phyloP scores from a whole-genome alignment of 305 asterid species.

The Fraxinus dipetala region DNA sequence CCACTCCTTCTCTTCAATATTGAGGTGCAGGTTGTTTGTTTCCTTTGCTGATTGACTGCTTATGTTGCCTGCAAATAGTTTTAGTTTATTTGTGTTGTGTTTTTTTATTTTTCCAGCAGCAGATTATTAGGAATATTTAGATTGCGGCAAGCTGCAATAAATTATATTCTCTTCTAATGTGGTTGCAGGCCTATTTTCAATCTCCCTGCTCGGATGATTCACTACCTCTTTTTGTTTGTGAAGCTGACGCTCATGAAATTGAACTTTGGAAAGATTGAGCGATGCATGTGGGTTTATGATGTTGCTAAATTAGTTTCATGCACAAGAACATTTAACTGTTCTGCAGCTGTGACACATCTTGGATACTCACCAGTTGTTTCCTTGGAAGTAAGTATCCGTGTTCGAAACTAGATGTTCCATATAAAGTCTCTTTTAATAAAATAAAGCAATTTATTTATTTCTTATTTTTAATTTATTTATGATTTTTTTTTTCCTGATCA shows the following conservation, averaged over 20 bases:
- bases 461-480: not conserved
- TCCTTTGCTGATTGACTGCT: conserved; percentile 10
- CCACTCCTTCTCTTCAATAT: not conserved
- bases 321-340: conserved; percentile 69
- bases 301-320: conserved; percentile 51
- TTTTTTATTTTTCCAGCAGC: not conserved
- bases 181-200: conserved; percentile 62
- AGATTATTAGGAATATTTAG: conserved; percentile 3
- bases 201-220: conserved; percentile 51
- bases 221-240: conserved; percentile 34
- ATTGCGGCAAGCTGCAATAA: conserved; percentile 8
- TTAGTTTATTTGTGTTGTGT: conserved; percentile 20
- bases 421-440: not conserved
- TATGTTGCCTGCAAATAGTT: conserved; percentile 1
- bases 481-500: not conserved
- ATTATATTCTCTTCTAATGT: conserved; percentile 20
- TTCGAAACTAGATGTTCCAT: conserved; percentile 11
- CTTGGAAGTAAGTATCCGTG: conserved; percentile 45
- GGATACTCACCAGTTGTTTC: conserved; percentile 72
- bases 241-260: conserved; percentile 43
- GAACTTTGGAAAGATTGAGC: conserved; percentile 39
- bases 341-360: conserved; percentile 65
- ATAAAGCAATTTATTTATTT: not conserved
- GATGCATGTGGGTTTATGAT: conserved; percentile 35
- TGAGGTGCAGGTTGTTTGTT: conserved; percentile 2